phyloP scores from a whole-genome alignment of 495 filamentous ascomycete species.

The Podospora pseudoanserina region DNA sequence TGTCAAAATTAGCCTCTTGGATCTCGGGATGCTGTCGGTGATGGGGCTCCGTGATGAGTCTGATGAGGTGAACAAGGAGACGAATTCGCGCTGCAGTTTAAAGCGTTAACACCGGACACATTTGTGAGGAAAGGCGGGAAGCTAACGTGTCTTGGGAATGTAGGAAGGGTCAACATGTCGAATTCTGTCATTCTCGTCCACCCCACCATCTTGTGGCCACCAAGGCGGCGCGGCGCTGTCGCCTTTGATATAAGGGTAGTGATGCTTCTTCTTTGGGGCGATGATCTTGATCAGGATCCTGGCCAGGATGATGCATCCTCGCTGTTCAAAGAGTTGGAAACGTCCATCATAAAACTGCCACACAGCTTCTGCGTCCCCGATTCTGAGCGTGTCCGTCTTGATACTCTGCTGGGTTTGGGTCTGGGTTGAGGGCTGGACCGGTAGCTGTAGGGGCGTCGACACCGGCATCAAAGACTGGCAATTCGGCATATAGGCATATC shows the following conservation, averaged over 20 bases:
- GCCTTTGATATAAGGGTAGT: background rate
- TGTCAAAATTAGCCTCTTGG: background rate
- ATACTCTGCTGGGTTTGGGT: background rate
- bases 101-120: background rate
- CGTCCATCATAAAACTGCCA: background rate
- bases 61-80: background rate
- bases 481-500: background rate
- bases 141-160: background rate
- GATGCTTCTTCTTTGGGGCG: background rate
- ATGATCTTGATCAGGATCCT: background rate
- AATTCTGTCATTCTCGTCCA: background rate
- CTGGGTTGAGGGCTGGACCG: background rate
- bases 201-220: background rate
- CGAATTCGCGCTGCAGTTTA: background rate
- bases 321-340: background rate
- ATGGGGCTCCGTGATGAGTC: background rate
- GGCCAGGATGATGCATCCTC: background rate
- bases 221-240: background rate
- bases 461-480: background rate
- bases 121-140: background rate
- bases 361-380: background rate
- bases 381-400: background rate
- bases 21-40: background rate
- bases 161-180: background rate
- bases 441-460: too few species aligned